Percentiles rank a stretch among this genome's conserved stretches.
Evolutionary conservation across 495 filamentous ascomycete species (phyloP).

Genomic region (Bombardia bombarda): DNA sequence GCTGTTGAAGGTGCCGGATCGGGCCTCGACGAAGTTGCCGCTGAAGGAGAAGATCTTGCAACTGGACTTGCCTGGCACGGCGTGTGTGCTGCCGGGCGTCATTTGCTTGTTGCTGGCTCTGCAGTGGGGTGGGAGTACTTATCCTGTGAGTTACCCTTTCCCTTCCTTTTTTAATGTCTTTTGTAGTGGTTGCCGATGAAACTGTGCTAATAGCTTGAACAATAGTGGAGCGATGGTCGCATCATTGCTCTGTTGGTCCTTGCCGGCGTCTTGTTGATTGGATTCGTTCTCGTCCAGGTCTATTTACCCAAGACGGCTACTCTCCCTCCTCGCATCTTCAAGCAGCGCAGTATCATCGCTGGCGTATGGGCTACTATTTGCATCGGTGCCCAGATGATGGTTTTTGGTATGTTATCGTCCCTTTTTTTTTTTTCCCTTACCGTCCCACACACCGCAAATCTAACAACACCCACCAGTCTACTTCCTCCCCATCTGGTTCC

Average conservation of each 20-base stretch:
- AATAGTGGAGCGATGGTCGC: conserved; percentile 42
- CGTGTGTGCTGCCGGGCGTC: conserved; percentile 58
- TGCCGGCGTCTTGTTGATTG: conserved; percentile 30
- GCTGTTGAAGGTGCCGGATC: conserved; percentile 40
- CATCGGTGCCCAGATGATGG: conserved; percentile 25
- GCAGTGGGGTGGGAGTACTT: conserved; percentile 69
- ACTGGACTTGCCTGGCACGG: conserved; percentile 56
- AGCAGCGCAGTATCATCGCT: conserved; percentile 54
- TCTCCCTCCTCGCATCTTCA: conserved; percentile 57
- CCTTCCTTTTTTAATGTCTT: not conserved
- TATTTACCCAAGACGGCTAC: conserved; percentile 54
- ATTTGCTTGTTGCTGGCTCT: conserved; percentile 64
- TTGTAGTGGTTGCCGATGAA: conserved; percentile 11
- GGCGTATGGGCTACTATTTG: conserved; percentile 27
- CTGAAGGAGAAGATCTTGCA: conserved; percentile 40
- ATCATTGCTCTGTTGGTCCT: conserved; percentile 38
- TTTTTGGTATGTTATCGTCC: conserved; percentile 46
- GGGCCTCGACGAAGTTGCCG: conserved; percentile 30
- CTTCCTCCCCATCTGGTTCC: conserved; percentile 57
- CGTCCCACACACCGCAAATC: not conserved
- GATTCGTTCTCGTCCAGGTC: conserved; percentile 46
- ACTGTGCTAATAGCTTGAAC: conserved; percentile 47
- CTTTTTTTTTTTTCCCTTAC: not conserved
- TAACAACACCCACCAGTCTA: conserved; percentile 25
- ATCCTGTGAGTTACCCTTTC: conserved; percentile 23